Evolutionary conservation across 768 basidiomycete genomes (phyloP).

Genomic region (Panellus pusillus): DNA sequence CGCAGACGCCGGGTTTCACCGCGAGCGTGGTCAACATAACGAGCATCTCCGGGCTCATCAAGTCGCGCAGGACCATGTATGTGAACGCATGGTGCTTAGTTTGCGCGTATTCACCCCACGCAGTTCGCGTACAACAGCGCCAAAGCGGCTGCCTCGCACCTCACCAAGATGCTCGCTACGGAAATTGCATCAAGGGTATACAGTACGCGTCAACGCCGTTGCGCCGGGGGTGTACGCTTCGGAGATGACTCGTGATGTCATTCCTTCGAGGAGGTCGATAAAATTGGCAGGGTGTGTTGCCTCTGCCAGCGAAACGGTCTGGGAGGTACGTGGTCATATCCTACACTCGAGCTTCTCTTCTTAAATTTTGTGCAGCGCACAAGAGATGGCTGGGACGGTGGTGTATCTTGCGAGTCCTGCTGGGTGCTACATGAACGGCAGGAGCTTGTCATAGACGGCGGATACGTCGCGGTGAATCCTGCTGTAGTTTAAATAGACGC

Average conservation of each 20-base stretch:
- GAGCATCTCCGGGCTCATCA: slow-evolving; percentile 71
- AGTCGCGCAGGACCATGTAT: slow-evolving; percentile 78
- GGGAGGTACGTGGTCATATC: slow-evolving; percentile 59
- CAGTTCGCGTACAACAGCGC: slow-evolving; percentile 83
- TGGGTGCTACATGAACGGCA: slow-evolving; percentile 71
- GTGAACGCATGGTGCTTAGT: slow-evolving; percentile 24
- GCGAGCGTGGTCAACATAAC: slow-evolving; percentile 77
- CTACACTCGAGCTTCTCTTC: background rate
- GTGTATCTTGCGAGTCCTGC: slow-evolving; percentile 75
- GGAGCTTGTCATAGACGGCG: slow-evolving; percentile 76
- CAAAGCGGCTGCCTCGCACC: slow-evolving; percentile 74
- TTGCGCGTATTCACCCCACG: background rate
- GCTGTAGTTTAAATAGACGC: background rate
- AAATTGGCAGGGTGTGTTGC: slow-evolving; percentile 55
- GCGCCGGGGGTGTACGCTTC: slow-evolving; percentile 77
- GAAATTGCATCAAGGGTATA: slow-evolving; percentile 70
- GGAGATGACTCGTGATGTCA: slow-evolving; percentile 65
- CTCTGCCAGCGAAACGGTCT: slow-evolving; percentile 60
- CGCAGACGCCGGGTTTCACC: slow-evolving; percentile 44
- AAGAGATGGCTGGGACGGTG: slow-evolving; percentile 77
- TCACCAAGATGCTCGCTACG: slow-evolving; percentile 76
- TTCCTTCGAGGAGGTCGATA: slow-evolving; percentile 48
- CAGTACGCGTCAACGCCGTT: slow-evolving; percentile 71
- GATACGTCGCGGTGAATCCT: slow-evolving; percentile 74
- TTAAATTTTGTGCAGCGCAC: slow-evolving; percentile 41